Evolutionary conservation across 2,329 filamentous ascomycete species (phyloP).

Genomic region (Trichophyton verrucosum): DNA sequence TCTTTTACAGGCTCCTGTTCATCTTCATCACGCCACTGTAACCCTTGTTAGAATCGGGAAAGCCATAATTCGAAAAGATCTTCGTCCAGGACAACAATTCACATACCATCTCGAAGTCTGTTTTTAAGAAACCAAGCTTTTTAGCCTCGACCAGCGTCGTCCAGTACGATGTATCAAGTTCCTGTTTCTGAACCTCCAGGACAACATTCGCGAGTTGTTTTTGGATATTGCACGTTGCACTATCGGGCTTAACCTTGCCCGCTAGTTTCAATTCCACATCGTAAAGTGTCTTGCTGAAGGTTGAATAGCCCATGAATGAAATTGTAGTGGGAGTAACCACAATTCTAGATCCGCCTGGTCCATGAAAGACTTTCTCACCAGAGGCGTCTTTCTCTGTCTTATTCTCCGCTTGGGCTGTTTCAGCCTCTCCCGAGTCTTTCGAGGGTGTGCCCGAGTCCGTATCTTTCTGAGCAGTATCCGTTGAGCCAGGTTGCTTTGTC

Average conservation of each 20-base stretch:
- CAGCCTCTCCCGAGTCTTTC: no score
- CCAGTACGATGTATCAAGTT: constrained; percentile 89
- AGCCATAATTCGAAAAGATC: background rate
- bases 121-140: constrained; percentile 94
- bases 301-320: constrained; percentile 69
- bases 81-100: background rate
- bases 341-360: constrained; percentile 52
- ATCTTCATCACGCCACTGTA: constrained; percentile 25
- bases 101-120: constrained; percentile 86
- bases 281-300: constrained; percentile 76
- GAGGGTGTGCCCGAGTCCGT: background rate
- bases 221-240: constrained; percentile 46
- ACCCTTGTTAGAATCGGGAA: background rate
- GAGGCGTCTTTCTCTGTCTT: background rate
- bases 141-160: constrained; percentile 73
- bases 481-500: background rate
- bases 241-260: constrained; percentile 74
- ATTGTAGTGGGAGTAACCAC: constrained; percentile 67
- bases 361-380: background rate
- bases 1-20: no score
- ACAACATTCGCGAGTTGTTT: constrained; percentile 45
- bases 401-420: background rate
- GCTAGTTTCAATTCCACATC: constrained; percentile 77
- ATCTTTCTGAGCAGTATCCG: background rate
- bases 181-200: constrained; percentile 93